Percentiles rank a stretch among this genome's conserved stretches.
Evolutionary conservation across 2,329 filamentous ascomycete genomes (phyloP).

Genomic region (Juglanconis sp.): DNA sequence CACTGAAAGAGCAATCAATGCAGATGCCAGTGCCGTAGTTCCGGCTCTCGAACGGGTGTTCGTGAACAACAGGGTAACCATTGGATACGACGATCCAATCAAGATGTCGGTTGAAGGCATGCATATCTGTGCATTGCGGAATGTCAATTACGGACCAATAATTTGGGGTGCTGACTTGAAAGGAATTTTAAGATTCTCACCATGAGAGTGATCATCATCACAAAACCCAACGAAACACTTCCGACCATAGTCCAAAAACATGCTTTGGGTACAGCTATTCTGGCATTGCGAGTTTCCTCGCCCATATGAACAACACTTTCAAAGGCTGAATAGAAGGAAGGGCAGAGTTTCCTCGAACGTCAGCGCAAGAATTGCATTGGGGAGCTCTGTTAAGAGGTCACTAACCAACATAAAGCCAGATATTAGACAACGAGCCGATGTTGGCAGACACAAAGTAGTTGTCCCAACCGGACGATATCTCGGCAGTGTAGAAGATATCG

Average conservation of each 20-base stretch:
- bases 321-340: constrained; percentile 30
- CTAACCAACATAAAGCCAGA: constrained; percentile 30
- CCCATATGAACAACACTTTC: constrained; percentile 47
- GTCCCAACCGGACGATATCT: constrained; percentile 12
- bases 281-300: constrained; percentile 41
- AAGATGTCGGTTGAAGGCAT: constrained; percentile 37
- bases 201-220: constrained; percentile 38
- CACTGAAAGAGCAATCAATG: constrained; percentile 36
- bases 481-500: constrained; percentile 1
- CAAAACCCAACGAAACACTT: constrained; percentile 38
- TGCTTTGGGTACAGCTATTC: constrained; percentile 44
- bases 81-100: constrained; percentile 33
- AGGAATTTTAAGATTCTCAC: constrained; percentile 22
- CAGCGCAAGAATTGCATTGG: too few relatives aligned
- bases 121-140: constrained; percentile 18
- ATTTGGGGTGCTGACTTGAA: too few relatives aligned
- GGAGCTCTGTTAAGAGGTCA: neutral
- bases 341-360: too few relatives aligned
- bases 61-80: constrained; percentile 38
- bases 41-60: constrained; percentile 35
- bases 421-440: constrained; percentile 33
- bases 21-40: constrained; percentile 37
- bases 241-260: constrained; percentile 40
- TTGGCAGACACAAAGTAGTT: constrained; percentile 26
- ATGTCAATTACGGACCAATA: too few relatives aligned